A percentile compares a stretch with the other conserved stretches of the same genome.
Evolutionary conservation across 2,329 filamentous ascomycete genomes (phyloP).

Genomic region (Venturia effusa): DNA sequence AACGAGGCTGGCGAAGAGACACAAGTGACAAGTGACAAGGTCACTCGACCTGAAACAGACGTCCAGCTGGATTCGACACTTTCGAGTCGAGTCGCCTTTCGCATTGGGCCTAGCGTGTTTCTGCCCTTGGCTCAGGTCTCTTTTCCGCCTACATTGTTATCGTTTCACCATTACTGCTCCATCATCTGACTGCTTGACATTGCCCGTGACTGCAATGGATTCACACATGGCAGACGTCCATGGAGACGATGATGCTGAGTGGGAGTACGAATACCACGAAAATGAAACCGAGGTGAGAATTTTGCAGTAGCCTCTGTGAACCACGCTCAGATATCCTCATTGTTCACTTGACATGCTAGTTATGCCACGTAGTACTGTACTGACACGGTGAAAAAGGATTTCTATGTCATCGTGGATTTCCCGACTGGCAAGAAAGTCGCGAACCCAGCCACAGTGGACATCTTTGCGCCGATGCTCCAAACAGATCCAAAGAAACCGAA

Average conservation of each 20-base stretch:
- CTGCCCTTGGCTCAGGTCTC: background rate
- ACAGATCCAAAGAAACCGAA: conserved; percentile 4
- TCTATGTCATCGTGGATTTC: conserved; percentile 8
- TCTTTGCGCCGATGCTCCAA: conserved; percentile 4
- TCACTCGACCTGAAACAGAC: background rate
- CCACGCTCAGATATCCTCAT: too few relatives aligned
- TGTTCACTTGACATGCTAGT: too few relatives aligned
- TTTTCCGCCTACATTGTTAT: background rate
- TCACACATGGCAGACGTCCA: conserved; percentile 8
- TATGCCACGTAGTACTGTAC: too few relatives aligned
- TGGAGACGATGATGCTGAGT: conserved; percentile 30
- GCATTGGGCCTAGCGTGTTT: background rate
- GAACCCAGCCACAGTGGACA: conserved; percentile 1
- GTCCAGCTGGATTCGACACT: background rate
- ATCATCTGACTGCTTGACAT: conserved; percentile 17
- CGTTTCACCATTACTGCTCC: background rate
- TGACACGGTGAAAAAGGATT: background rate
- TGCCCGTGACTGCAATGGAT: conserved; percentile 2
- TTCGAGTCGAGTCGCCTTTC: background rate
- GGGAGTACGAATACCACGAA: conserved; percentile 50
- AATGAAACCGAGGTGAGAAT: conserved; percentile 34
- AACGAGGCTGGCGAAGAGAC: conserved; percentile 18
- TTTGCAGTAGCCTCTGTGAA: too few relatives aligned
- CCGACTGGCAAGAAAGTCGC: background rate
- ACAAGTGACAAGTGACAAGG: too few relatives aligned